Base-by-base conservation (phyloP, 495 filamentous ascomycete genomes). In the Darksidea phi region DNA sequence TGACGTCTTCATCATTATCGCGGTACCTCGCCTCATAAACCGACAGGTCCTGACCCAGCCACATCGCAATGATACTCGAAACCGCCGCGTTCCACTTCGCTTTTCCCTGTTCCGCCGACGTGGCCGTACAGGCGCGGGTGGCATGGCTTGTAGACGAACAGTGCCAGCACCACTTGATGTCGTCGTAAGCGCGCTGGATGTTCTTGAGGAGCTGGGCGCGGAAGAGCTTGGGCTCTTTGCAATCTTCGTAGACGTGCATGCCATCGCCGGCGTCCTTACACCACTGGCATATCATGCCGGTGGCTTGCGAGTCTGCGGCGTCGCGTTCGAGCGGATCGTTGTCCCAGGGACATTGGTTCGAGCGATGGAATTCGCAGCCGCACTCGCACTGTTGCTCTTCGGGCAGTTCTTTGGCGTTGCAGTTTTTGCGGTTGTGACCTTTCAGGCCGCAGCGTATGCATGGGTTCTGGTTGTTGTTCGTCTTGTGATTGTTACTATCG, bases 131-230 rank as follows among this genome's bases (percentile, higher is more conserved):
- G 20, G 10, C 41, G 18, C 52, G 51, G 6, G 52, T 62, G 20
- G 15, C 10, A 47, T 62, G 59, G 17, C 38, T 26, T 2, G 36
- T 43, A 1, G 1, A 1, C 2, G 25, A 4, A 20, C 52, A 62
- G 20, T 62, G 42, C 59, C 59, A 62, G 45, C 59, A 62, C 52
- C 59, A 62, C n/a, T 8, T 1, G 1, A 62, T 5, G 7, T 7
- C 26, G 21, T 62, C 59, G 21, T 62, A 62, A 1, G 24, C 25
- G 7, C 38, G n/a, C 13, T 25, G 0, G 32, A 62, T 62, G 2
- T 42, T 48, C 20, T 47, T 25, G 8, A 47, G 2, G 15, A 61
- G 36, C 7, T 45, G 5, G n/a, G 1, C n/a, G 18, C 24, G 32
- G 41, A 61, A 61, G 32, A 28, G 25, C 1, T 12, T 37, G 6